A percentile compares a stretch with the other conserved stretches of the same genome.
phyloP scores from a whole-genome alignment of 768 basidiomycete genomes.

The Russula earlei region DNA sequence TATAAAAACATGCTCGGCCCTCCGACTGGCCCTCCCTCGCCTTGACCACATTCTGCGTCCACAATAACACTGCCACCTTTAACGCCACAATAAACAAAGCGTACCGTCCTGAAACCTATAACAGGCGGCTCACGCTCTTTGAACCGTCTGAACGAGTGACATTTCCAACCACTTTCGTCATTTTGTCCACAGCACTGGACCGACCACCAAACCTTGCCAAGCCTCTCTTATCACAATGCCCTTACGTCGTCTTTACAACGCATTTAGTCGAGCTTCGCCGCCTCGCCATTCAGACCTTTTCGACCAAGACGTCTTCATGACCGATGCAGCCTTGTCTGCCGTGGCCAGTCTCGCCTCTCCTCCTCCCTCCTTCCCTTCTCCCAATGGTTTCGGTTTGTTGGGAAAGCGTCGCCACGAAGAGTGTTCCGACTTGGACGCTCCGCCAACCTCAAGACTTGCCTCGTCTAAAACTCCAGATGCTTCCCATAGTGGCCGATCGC shows the following conservation, averaged over 20 bases:
- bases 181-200: neutral
- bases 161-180: neutral
- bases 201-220: neutral
- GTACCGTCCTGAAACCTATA: neutral
- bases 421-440: neutral
- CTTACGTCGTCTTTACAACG: neutral
- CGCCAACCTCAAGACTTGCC: neutral
- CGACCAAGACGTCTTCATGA: slow-evolving; percentile 4
- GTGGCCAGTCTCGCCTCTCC: neutral
- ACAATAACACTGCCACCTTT: neutral
- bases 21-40: neutral
- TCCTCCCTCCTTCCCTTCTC: neutral
- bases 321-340: neutral
- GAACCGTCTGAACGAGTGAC: slow-evolving; percentile 1
- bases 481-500: neutral
- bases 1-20: neutral
- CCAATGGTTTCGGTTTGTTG: neutral
- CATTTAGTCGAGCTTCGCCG: neutral
- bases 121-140: neutral
- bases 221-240: neutral
- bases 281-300: neutral
- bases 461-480: neutral
- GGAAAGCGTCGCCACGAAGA: slow-evolving; percentile 7
- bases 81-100: slow-evolving; percentile 2
- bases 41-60: neutral